Conservation (phyloP, 2,329 filamentous ascomycete species). For the Huntiella moniliformis region DNA sequence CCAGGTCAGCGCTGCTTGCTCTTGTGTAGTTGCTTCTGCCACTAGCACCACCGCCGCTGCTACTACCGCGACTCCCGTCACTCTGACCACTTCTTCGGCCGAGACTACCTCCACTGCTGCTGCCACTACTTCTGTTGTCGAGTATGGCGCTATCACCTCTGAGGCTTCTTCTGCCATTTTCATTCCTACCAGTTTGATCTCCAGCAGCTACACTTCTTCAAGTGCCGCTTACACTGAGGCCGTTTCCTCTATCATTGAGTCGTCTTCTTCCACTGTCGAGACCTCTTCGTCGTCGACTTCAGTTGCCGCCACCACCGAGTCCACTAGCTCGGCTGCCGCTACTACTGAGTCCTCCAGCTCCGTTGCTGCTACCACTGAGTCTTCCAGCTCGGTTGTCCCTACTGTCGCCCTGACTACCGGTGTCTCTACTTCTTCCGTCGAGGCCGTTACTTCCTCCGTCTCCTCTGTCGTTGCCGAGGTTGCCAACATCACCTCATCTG, state of each 20-base stretch:
- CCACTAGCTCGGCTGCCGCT: not conserved
- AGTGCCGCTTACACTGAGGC: not conserved
- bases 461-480: slow-evolving; percentile 18
- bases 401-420: not conserved
- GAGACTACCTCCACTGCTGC: not conserved
- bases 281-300: not conserved
- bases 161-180: not conserved
- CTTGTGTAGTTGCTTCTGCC: slow-evolving; percentile 36
- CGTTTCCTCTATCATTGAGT: not conserved
- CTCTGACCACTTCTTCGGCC: not conserved
- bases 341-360: not conserved
- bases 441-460: not conserved
- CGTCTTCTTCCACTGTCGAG: not conserved
- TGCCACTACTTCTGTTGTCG: not conserved
- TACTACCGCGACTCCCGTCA: not conserved
- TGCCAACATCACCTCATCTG: slow-evolving; percentile 32
- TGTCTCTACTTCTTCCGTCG: not conserved
- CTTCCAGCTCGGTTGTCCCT: not conserved
- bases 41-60: not conserved
- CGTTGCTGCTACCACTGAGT: not conserved
- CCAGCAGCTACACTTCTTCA: not conserved
- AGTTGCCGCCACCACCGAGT: not conserved
- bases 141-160: not conserved
- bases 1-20: slow-evolving; percentile 44
- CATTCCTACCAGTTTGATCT: not conserved